Base-by-base conservation (phyloP, 179 eudicot genomes). In the Patellifolia procumbens region DNA sequence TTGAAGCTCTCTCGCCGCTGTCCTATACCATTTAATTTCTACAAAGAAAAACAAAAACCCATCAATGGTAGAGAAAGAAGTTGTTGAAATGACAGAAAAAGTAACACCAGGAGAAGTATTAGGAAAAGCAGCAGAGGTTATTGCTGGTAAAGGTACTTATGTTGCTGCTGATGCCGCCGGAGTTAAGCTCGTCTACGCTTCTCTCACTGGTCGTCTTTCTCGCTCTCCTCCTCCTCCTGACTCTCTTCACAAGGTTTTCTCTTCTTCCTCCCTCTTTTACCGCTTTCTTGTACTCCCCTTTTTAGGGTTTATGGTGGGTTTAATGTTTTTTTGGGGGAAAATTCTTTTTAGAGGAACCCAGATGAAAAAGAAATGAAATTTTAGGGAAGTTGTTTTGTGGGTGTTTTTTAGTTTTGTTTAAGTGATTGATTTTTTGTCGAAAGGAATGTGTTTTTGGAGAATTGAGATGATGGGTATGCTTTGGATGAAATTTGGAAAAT, bases 41-140 rank as follows among this genome's bases (percentile, higher is more conserved):
- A n/a, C n/a, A 24, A 61, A 48, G 29, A 51, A 28, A 51, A 72
- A 61, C 19, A 16, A 48, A 61, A 74, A 59, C 3, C 62, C 42
- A 39, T 0, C 3, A 10, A 78, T 76, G 81, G 79, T 72, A 15
- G 74, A 56, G 28, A 61, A 51, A 12, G 81, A 35, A 68, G 83
- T 67, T n/a, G 32, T 86, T 49, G 61, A 82, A 74, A n/a, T n/a
- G 32, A 65, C 55, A 52, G 84, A 72, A 19, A 34, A 89, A 74
- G 98, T 95, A 24, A 95, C 98, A 3, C 98, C 99, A 11, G 99
- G 99, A 59, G 95, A 95, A 68, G 81, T 89, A 19, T 59, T 93
- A 67, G 99, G 98, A 17, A 89, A 83, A 70, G 83, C 88, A 31
- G 75, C 91, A 52, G 90, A 88, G 55, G 9, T 89, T 48, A 86